These are phyloP conservation scores for Desmodesmus armatus DNA, from an alignment of 139 green algal genomes.

Conservation along the genomic window DNA sequence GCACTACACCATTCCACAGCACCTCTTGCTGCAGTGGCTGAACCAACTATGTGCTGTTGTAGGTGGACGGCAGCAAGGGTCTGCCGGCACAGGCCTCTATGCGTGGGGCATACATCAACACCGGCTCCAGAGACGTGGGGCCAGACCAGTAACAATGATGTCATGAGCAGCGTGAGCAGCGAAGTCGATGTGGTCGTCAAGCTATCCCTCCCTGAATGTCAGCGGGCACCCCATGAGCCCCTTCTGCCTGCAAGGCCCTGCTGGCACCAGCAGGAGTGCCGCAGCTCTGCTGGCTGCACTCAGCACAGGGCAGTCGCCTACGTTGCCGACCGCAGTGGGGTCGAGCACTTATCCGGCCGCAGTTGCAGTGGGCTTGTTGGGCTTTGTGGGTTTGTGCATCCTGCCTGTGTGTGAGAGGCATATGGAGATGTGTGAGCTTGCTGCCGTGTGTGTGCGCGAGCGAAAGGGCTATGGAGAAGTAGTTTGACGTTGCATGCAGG, in stretches of 20 bases:
- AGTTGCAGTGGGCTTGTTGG: not conserved
- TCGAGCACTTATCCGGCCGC: no score
- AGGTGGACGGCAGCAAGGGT: conserved; percentile 55
- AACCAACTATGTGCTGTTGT: not conserved
- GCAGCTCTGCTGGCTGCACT: not conserved
- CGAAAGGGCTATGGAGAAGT: not conserved
- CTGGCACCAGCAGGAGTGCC: not conserved
- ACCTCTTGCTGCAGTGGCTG: not conserved
- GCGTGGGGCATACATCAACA: conserved; percentile 77
- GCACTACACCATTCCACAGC: not conserved
- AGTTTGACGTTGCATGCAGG: not conserved
- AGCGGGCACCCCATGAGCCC: no score
- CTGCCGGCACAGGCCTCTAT: conserved; percentile 58
- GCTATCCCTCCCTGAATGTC: no score
- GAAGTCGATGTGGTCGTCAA: not conserved
- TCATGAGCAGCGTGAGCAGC: not conserved
- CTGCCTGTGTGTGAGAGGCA: not conserved
- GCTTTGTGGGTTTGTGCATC: not conserved
- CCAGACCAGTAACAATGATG: conserved; percentile 52
- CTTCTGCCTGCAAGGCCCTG: not conserved
- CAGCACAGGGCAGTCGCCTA: not conserved
- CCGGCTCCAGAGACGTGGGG: conserved; percentile 70
- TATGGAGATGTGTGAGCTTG: not conserved
- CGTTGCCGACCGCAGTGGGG: no score
- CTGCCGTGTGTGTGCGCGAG: not conserved